Evolutionary conservation across 345 rosid genomes (phyloP).

Genomic region (Schrenkiella parvula): DNA sequence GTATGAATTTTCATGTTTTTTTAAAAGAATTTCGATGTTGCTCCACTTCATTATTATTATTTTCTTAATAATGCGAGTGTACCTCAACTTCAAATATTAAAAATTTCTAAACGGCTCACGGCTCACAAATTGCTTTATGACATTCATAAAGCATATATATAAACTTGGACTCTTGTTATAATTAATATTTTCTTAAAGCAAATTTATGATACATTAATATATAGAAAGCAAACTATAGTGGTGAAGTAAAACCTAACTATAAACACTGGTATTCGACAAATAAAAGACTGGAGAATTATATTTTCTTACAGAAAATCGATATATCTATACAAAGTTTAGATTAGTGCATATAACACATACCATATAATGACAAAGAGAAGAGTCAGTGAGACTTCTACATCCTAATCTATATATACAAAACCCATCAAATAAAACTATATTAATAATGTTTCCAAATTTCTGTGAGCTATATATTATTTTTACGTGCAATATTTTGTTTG

Average conservation of each 20-base stretch:
- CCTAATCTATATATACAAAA: neutral
- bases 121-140: neutral
- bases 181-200: neutral
- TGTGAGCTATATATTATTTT: conserved; percentile 3
- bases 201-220: neutral
- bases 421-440: neutral
- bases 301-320: too few relatives aligned
- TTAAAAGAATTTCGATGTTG: neutral
- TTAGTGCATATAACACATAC: conserved; percentile 6
- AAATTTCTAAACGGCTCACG: conserved; percentile 7
- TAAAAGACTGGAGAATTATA: neutral
- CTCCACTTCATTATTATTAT: neutral
- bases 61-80: neutral
- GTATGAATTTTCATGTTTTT: conserved; percentile 7
- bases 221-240: neutral
- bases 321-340: neutral
- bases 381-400: neutral
- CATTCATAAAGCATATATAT: neutral
- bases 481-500: neutral
- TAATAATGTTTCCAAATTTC: neutral
- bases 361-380: conserved; percentile 20
- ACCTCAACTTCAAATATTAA: conserved; percentile 4
- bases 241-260: neutral
- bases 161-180: neutral
- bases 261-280: neutral